phyloP scores from a whole-genome alignment of 331 rosid species.

The Quercus lobata region DNA sequence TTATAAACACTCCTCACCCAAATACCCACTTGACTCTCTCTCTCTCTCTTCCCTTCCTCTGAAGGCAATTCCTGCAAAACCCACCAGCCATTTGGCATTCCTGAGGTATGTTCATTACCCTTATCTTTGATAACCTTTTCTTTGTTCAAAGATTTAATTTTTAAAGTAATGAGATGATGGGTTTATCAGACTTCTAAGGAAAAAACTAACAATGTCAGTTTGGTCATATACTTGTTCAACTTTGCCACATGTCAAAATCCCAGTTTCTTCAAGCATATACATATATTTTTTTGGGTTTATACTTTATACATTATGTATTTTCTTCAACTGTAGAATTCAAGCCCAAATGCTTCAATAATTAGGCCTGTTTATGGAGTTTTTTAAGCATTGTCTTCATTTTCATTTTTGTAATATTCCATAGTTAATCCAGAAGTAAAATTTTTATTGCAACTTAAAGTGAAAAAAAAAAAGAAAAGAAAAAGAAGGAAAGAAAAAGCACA shows the following conservation, averaged over 20 bases:
- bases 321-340: neutral
- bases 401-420: neutral
- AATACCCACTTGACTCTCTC: neutral
- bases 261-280: neutral
- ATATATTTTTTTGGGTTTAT: neutral
- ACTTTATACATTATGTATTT: neutral
- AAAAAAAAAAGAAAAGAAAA: too few species aligned
- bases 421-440: too few species aligned
- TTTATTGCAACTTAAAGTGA: too few species aligned
- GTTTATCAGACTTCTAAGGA: neutral
- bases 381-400: neutral
- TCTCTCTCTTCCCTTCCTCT: neutral
- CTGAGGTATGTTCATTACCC: constrained; percentile 37
- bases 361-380: neutral
- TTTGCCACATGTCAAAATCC: neutral
- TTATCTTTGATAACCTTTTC: neutral
- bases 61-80: constrained; percentile 7
- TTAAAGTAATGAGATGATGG: neutral
- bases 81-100: constrained; percentile 25
- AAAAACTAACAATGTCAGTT: neutral
- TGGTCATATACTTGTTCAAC: neutral
- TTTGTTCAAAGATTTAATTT: neutral
- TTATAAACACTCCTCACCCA: constrained; percentile 18
- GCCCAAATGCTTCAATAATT: neutral
- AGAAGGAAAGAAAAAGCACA: too few species aligned